phyloP scores from a whole-genome alignment of 768 basidiomycete genomes.

The Podaxis carcinomalis region DNA sequence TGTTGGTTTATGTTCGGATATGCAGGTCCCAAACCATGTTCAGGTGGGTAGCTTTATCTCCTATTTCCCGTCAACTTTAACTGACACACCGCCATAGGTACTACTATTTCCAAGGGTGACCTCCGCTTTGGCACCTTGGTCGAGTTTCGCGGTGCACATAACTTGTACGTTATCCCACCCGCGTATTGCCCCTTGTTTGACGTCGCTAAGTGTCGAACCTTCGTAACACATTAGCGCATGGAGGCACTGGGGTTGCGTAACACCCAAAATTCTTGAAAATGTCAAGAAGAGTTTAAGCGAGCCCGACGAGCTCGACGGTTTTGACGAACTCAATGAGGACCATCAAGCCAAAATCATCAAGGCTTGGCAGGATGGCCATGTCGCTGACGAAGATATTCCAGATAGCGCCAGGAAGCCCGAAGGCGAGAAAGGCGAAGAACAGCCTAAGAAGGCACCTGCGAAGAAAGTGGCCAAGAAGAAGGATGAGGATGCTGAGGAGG shows the following conservation, averaged over 20 bases:
- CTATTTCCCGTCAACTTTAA: conserved; percentile 9
- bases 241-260: conserved; percentile 92
- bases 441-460: conserved; percentile 37
- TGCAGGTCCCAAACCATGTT: conserved; percentile 73
- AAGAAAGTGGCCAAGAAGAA: conserved; percentile 27
- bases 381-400: conserved; percentile 83
- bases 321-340: conserved; percentile 61
- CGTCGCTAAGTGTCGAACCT: conserved; percentile 2
- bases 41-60: conserved; percentile 38
- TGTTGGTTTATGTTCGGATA: conserved; percentile 10
- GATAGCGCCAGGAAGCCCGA: conserved; percentile 60
- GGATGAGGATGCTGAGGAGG: conserved; percentile 20
- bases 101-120: conserved; percentile 63
- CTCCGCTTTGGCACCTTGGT: conserved; percentile 73
- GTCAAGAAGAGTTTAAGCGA: conserved; percentile 58
- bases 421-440: conserved; percentile 43
- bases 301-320: conserved; percentile 79
- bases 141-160: conserved; percentile 66
- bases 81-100: conserved; percentile 41
- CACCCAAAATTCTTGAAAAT: conserved; percentile 63
- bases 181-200: conserved; percentile 2
- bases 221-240: conserved; percentile 46
- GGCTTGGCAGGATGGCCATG: conserved; percentile 75
- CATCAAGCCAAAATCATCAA: conserved; percentile 68
- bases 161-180: conserved; percentile 46